phyloP scores from a whole-genome alignment of 352 stramenopile species.

The Globisporangium rhizosaccharum region DNA sequence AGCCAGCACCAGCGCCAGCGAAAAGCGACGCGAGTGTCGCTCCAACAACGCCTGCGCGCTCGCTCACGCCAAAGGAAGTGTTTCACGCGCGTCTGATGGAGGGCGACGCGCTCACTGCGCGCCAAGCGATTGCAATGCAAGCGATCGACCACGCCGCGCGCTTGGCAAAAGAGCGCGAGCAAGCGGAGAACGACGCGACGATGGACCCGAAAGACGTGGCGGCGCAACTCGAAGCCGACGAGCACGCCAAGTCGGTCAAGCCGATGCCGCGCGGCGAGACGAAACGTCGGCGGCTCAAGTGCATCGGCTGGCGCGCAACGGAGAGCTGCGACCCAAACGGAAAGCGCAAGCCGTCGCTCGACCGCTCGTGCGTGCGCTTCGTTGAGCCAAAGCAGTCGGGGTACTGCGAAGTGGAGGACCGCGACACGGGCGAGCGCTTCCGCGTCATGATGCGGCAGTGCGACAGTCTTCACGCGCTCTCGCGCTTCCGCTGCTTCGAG shows the following conservation, averaged over 20 bases:
- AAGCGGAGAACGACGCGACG: neutral
- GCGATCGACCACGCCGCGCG: constrained; percentile 8
- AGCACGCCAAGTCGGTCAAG: constrained; percentile 22
- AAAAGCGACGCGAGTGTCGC: neutral
- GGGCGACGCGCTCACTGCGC: neutral
- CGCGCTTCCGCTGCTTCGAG: constrained; percentile 18
- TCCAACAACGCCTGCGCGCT: neutral
- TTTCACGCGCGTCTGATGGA: constrained; percentile 12
- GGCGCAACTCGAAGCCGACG: constrained; percentile 14
- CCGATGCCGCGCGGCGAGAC: constrained; percentile 17
- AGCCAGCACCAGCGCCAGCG: neutral
- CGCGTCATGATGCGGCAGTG: constrained; percentile 18
- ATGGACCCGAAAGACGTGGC: constrained; percentile 17
- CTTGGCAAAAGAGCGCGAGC: constrained; percentile 3
- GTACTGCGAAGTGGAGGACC: constrained; percentile 27
- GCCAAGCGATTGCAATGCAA: neutral
- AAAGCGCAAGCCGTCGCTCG: constrained; percentile 11
- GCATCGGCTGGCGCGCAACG: constrained; percentile 23
- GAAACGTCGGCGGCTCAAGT: constrained; percentile 15
- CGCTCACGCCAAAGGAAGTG: constrained; percentile 7
- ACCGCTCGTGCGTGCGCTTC: constrained; percentile 17
- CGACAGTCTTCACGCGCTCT: constrained; percentile 10
- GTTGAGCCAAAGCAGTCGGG: constrained; percentile 14
- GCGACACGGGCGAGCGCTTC: constrained; percentile 15
- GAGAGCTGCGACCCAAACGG: constrained; percentile 20